These are phyloP conservation scores for Xylaria sp. DNA, from an alignment of 2,329 filamentous ascomycete genomes.

Conservation along the genomic window DNA sequence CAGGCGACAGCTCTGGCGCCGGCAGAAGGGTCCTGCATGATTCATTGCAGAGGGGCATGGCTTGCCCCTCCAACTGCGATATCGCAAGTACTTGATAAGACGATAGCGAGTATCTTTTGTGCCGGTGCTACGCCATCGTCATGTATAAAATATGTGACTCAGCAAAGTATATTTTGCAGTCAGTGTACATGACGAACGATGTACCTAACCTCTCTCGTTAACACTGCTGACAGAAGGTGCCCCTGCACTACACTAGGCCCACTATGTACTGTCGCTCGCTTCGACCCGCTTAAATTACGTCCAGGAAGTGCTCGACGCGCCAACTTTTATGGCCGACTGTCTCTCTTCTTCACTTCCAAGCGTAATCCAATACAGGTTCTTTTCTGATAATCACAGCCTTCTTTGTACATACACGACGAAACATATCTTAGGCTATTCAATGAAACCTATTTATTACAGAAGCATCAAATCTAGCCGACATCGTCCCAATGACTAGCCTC, in stretches of 20 bases:
- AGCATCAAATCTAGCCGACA: conserved; percentile 17
- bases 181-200: too few relatives aligned
- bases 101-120: background rate
- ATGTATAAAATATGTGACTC: too few relatives aligned
- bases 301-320: background rate
- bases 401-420: background rate
- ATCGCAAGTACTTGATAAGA: background rate
- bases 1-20: too few relatives aligned
- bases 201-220: background rate
- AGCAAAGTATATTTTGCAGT: background rate
- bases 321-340: background rate
- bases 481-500: conserved; percentile 27
- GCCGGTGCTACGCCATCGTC: too few relatives aligned
- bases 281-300: background rate
- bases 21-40: background rate
- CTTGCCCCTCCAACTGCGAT: conserved; percentile 23
- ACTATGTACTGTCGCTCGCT: background rate
- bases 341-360: background rate
- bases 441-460: conserved; percentile 16
- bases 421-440: conserved; percentile 13
- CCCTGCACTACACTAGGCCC: background rate
- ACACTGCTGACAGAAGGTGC: background rate
- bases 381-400: background rate
- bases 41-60: conserved; percentile 25
- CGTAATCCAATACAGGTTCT: background rate